A percentile compares a stretch with the other conserved stretches of the same genome.
phyloP scores from a whole-genome alignment of 768 basidiomycete genomes.

The Macrolepiota dolichaula region DNA sequence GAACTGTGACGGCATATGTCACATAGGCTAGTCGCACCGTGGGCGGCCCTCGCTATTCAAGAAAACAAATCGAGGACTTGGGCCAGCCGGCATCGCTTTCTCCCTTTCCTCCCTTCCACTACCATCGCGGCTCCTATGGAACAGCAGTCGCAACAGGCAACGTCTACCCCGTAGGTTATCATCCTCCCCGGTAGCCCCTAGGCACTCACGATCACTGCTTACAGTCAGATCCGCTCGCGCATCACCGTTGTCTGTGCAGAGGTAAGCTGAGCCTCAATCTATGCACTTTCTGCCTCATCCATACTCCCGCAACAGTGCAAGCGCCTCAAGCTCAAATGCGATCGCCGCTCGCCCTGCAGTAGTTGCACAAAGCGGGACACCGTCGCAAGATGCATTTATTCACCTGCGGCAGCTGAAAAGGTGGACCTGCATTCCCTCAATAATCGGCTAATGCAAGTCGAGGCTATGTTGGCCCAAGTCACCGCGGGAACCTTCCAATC shows the following conservation, averaged over 20 bases:
- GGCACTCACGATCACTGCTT: slow-evolving; percentile 8
- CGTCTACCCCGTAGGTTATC: slow-evolving; percentile 6
- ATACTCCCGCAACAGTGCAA: slow-evolving; percentile 60
- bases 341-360: slow-evolving; percentile 72
- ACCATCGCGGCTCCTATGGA: slow-evolving; percentile 10
- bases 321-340: slow-evolving; percentile 83
- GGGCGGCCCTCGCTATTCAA: slow-evolving; percentile 8
- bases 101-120: slow-evolving; percentile 1
- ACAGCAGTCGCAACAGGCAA: slow-evolving; percentile 6
- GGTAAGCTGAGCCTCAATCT: slow-evolving; percentile 4
- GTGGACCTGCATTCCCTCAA: slow-evolving; percentile 86
- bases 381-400: slow-evolving; percentile 68
- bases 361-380: slow-evolving; percentile 81
- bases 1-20: not conserved
- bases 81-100: slow-evolving; percentile 7
- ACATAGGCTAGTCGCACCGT: slow-evolving; percentile 6
- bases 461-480: slow-evolving; percentile 53
- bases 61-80: slow-evolving; percentile 12
- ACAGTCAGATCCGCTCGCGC: slow-evolving; percentile 16
- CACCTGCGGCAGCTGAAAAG: slow-evolving; percentile 82
- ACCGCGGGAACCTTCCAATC: slow-evolving; percentile 38
- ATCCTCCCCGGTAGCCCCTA: not conserved
- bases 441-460: slow-evolving; percentile 72
- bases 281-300: slow-evolving; percentile 6
- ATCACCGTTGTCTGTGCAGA: slow-evolving; percentile 20